phyloP scores from a whole-genome alignment of 345 rosid genomes.

The Schrenkiella parvula region DNA sequence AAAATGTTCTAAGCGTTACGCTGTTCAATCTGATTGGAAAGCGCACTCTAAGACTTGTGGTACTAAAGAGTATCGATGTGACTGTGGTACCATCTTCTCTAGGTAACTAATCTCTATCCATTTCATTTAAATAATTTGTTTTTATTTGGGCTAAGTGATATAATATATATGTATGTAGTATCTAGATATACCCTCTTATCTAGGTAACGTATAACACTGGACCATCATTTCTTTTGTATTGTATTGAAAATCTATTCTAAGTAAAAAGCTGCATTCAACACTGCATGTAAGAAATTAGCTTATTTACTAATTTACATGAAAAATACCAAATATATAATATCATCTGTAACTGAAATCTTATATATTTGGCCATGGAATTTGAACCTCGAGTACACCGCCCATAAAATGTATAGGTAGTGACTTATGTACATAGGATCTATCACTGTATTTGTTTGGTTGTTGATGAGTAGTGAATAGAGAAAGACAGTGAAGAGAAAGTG shows the following conservation, averaged over 20 bases:
- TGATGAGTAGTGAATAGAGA: constrained; percentile 31
- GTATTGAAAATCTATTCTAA: constrained; percentile 11
- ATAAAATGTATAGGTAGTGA: constrained; percentile 16
- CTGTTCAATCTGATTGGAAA: constrained; percentile 88
- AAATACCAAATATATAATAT: constrained; percentile 16
- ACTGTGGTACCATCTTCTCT: constrained; percentile 86
- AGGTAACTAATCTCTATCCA: constrained; percentile 47
- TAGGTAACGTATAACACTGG: constrained; percentile 29
- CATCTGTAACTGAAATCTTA: constrained; percentile 23
- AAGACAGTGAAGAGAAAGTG: constrained; percentile 29
- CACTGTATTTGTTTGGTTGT: constrained; percentile 34
- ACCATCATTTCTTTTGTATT: constrained; percentile 17
- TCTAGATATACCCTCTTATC: constrained; percentile 27
- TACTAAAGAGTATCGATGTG: constrained; percentile 77
- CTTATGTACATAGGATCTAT: constrained; percentile 31
- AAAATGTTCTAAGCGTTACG: constrained; percentile 73
- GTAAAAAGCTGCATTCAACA: constrained; percentile 23
- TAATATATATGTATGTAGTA: constrained; percentile 5
- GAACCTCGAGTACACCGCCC: constrained; percentile 45
- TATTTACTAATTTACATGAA: constrained; percentile 17
- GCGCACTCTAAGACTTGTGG: constrained; percentile 91
- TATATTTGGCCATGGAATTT: constrained; percentile 14
- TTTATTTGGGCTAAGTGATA: constrained; percentile 12
- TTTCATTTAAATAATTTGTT: constrained; percentile 29
- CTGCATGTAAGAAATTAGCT: constrained; percentile 25